phyloP scores from a whole-genome alignment of 2,329 filamentous ascomycete genomes.

The Cladosporium sphaerospermum region DNA sequence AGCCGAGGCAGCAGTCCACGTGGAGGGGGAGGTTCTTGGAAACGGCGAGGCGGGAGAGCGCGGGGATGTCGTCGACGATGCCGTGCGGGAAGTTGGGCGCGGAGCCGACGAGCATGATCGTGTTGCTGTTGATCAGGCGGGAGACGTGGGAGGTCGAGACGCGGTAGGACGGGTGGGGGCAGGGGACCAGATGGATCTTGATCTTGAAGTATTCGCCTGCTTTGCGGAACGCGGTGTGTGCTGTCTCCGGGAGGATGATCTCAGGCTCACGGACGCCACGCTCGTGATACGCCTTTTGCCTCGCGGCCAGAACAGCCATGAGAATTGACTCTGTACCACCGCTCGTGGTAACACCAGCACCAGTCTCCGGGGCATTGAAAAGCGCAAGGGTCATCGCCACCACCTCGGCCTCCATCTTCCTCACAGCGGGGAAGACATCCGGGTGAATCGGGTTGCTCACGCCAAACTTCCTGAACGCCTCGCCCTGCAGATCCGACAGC shows the following conservation, averaged over 20 bases:
- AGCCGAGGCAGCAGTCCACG: conserved; percentile 95
- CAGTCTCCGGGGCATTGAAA: conserved; percentile 82
- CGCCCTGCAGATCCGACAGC: conserved; percentile 75
- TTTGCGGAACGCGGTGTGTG: conserved; percentile 94
- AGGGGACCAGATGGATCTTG: conserved; percentile 81
- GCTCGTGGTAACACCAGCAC: conserved; percentile 81
- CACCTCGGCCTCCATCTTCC: conserved; percentile 98
- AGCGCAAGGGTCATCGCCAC: conserved; percentile 78
- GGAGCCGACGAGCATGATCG: conserved; percentile 84
- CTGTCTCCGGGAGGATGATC: conserved; percentile 95
- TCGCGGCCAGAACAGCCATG: conserved; percentile 85
- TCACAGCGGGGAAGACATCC: conserved; percentile 93
- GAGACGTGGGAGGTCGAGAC: conserved; percentile 72
- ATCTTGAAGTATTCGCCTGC: conserved; percentile 95
- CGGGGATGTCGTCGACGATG: conserved; percentile 90
- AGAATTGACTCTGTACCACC: conserved; percentile 95
- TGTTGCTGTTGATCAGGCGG: conserved; percentile 89
- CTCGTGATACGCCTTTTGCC: conserved; percentile 82
- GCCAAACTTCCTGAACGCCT: conserved; percentile 90
- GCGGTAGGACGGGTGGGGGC: conserved; percentile 78
- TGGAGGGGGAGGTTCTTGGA: conserved; percentile 80
- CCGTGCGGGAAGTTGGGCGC: conserved; percentile 98
- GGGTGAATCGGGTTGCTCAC: conserved; percentile 96
- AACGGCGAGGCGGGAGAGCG: conserved; percentile 74
- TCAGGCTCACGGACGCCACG: conserved; percentile 86